Evolutionary conservation across 2,329 filamentous ascomycete genomes (phyloP).

Genomic region (Rutstroemia sp.): DNA sequence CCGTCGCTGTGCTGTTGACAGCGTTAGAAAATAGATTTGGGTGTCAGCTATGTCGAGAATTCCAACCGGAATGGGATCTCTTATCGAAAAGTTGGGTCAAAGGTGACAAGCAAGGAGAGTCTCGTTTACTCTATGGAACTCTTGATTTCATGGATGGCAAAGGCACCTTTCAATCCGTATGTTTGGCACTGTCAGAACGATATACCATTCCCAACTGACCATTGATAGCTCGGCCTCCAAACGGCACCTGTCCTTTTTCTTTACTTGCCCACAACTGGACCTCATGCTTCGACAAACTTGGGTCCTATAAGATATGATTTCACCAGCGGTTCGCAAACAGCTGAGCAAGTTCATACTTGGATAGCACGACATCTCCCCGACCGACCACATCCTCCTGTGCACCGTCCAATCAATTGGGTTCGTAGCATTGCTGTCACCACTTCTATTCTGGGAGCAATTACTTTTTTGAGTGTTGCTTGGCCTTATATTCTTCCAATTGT

Average conservation of each 20-base stretch:
- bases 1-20: slow-evolving; percentile 74
- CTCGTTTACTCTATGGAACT: slow-evolving; percentile 69
- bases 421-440: slow-evolving; percentile 63
- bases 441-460: slow-evolving; percentile 60
- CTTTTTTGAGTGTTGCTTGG: slow-evolving; percentile 61
- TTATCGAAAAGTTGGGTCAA: slow-evolving; percentile 80
- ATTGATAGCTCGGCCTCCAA: slow-evolving; percentile 73
- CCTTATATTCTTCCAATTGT: slow-evolving; percentile 76
- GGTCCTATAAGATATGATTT: slow-evolving; percentile 82
- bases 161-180: slow-evolving; percentile 77
- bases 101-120: slow-evolving; percentile 69
- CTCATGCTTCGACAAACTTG: slow-evolving; percentile 61
- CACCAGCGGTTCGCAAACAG: slow-evolving; percentile 60
- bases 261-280: slow-evolving; percentile 78
- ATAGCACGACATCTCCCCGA: slow-evolving; percentile 70
- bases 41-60: slow-evolving; percentile 80
- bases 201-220: slow-evolving; percentile 1
- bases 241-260: slow-evolving; percentile 85
- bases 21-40: slow-evolving; percentile 77
- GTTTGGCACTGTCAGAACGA: slow-evolving; percentile 5
- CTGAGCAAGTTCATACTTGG: slow-evolving; percentile 75
- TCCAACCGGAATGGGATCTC: slow-evolving; percentile 91
- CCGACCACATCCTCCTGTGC: slow-evolving; percentile 67
- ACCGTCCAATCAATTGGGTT: slow-evolving; percentile 81
- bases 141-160: slow-evolving; percentile 85